A percentile compares a stretch with the other conserved stretches of the same genome.
phyloP scores from a whole-genome alignment of 805 yeast species.

The Sugiyamaella qingdaonensis region DNA sequence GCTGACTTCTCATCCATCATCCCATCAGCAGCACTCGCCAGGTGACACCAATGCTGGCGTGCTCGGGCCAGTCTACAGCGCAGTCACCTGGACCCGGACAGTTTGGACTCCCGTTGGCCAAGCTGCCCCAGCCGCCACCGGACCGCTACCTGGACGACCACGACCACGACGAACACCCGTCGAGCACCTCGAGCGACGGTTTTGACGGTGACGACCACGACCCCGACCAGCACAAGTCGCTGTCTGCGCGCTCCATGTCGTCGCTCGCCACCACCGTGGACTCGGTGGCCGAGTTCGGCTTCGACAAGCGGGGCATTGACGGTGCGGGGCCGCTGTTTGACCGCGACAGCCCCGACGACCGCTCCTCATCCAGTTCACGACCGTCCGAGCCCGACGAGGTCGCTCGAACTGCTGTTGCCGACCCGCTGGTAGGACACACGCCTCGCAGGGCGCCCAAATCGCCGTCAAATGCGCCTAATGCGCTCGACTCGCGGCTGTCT shows the following conservation, averaged over 20 bases:
- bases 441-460: too few relatives aligned
- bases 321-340: neutral
- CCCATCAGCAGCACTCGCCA: too few relatives aligned
- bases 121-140: neutral
- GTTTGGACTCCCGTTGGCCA: neutral
- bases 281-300: constrained; percentile 7
- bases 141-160: constrained; percentile 1
- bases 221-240: constrained; percentile 5
- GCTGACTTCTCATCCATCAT: too few relatives aligned
- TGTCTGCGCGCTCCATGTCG: constrained; percentile 20
- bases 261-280: constrained; percentile 22
- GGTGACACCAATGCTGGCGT: neutral
- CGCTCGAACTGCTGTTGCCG: too few relatives aligned
- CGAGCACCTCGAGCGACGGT: neutral
- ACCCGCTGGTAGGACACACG: too few relatives aligned
- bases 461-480: too few relatives aligned
- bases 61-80: constrained; percentile 1
- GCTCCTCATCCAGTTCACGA: too few relatives aligned
- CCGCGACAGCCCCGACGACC: neutral
- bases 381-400: too few relatives aligned
- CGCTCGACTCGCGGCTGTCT: too few relatives aligned
- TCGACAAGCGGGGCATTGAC: constrained; percentile 1
- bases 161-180: constrained; percentile 1
- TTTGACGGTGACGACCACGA: constrained; percentile 2
- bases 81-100: neutral